Base-by-base conservation (phyloP, 139 green algal species). In the Tetradesmus obliquus region DNA sequence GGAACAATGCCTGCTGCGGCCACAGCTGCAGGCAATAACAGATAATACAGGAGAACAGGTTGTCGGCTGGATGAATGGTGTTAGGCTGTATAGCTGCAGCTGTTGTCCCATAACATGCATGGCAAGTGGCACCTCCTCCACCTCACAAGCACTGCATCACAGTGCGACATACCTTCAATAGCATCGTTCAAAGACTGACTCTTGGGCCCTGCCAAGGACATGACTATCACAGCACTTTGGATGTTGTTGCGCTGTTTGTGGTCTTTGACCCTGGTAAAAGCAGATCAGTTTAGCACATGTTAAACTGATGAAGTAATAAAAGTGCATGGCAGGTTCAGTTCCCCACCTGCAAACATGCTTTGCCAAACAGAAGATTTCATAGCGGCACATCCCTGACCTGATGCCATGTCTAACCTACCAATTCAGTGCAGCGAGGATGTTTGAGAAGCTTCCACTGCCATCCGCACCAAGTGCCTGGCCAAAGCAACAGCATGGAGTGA, bases 111-210 rank as follows among this genome's bases (percentile, higher is more conserved):
- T 45, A 45, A 45, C 32, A 45, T 45, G 32, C 32, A 45, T 45
- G 32, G 32, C 32, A 45, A 45, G 32, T 45, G 32, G 32, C 32
- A 45, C 32, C 32, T 45, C 32, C 32, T 45, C 32, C 32, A 45
- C 32, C 32, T 45, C 32, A 45, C 32, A 45, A 45, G 32, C 32
- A 45, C 32, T 45, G 32, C 32, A 45, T 45, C 20, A 84, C 24
- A 32, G 6, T 89, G 82, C 55, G 7, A 12, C 22, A 97, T 90
- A 58, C 90, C 72, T 12, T 93, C 89, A 6, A 94, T 91, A 0
- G 95, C 96, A 45, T 96, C 92, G 74, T 98, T 96, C 45, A 98
- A 74, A 0, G 94, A 88, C 0, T 79, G 55, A 8, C 93, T 92
- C 12, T 84, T 84, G 0, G 93, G 90, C 13, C 95, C 95, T 9